phyloP scores from a whole-genome alignment of 2,329 filamentous ascomycete genomes.

The Ophiostoma pallidulum region DNA sequence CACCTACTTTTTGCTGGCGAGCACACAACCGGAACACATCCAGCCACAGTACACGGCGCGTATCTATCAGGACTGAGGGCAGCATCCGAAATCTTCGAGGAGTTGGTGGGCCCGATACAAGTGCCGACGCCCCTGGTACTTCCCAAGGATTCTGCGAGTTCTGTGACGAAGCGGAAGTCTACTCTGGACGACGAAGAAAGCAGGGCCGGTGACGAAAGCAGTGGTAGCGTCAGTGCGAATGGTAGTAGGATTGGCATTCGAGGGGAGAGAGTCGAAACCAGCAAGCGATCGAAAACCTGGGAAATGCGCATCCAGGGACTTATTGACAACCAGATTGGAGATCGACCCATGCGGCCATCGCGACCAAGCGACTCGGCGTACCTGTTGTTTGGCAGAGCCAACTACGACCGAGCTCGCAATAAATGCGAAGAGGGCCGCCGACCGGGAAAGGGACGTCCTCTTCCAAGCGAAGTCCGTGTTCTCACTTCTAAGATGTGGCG shows the following conservation, averaged over 20 bases:
- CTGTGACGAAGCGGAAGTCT: conserved; percentile 45
- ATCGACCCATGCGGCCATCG: conserved; percentile 60
- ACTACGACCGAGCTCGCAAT: conserved; percentile 53
- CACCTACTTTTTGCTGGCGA: conserved; percentile 94
- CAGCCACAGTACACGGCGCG: conserved; percentile 92
- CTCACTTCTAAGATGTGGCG: conserved; percentile 90
- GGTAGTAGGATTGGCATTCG: conserved; percentile 17
- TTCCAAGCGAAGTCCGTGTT: conserved; percentile 72
- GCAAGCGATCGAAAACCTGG: conserved; percentile 47
- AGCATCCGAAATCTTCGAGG: conserved; percentile 74
- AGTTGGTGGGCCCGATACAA: conserved; percentile 71
- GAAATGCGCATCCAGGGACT: conserved; percentile 44
- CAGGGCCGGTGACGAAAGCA: conserved; percentile 3
- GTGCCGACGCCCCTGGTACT: conserved; percentile 67
- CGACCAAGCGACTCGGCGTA: conserved; percentile 78
- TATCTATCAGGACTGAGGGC: conserved; percentile 88
- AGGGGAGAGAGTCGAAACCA: too few relatives aligned
- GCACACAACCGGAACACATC: conserved; percentile 90
- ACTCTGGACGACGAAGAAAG: conserved; percentile 13
- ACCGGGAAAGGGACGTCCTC: conserved; percentile 52
- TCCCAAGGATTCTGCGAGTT: conserved; percentile 40
- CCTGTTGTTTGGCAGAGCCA: conserved; percentile 74
- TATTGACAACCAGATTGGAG: conserved; percentile 54
- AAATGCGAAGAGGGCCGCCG: conserved; percentile 57
- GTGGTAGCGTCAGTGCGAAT: conserved; percentile 27